Evolutionary conservation across 2,329 filamentous ascomycete species (phyloP).

Genomic region (Cadophora luteo-olivacea): DNA sequence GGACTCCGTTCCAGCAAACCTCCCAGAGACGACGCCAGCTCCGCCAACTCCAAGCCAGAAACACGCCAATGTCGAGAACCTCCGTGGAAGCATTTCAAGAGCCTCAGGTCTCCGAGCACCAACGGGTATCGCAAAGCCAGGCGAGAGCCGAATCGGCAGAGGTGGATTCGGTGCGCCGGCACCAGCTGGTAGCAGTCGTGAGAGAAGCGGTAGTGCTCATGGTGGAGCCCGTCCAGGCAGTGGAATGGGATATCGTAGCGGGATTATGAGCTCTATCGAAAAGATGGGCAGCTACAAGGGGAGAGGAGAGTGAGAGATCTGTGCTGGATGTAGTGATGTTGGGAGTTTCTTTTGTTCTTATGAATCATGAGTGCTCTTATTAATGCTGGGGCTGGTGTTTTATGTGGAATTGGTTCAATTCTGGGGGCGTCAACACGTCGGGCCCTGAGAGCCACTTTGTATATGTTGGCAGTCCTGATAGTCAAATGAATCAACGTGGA

Average conservation of each 20-base stretch:
- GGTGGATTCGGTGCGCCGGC: conserved; percentile 36
- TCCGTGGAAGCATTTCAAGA: conserved; percentile 61
- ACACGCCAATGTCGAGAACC: conserved; percentile 52
- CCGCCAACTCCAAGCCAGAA: conserved; percentile 30
- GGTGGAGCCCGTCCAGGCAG: conserved; percentile 39
- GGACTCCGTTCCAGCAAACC: conserved; percentile 38
- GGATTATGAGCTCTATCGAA: conserved; percentile 86
- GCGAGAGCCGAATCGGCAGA: conserved; percentile 54
- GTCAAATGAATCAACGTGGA: background rate
- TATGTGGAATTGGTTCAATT: conserved; percentile 13
- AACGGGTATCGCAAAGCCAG: conserved; percentile 49
- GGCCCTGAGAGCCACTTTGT: background rate
- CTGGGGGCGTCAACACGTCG: conserved; percentile 1
- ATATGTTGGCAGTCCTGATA: conserved; percentile 7
- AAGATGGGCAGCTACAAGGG: conserved; percentile 74
- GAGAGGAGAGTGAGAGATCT: conserved; percentile 33
- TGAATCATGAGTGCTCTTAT: conserved; percentile 21
- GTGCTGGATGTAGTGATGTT: background rate
- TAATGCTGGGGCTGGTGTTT: conserved; percentile 17
- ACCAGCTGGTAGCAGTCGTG: conserved; percentile 32
- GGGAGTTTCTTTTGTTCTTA: conserved; percentile 18
- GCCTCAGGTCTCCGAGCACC: conserved; percentile 68
- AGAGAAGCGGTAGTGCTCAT: conserved; percentile 48
- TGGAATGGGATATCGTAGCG: conserved; percentile 60
- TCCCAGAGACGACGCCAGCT: conserved; percentile 33